phyloP scores from a whole-genome alignment of 2,329 filamentous ascomycete species.

The Colletotrichum liriopes region DNA sequence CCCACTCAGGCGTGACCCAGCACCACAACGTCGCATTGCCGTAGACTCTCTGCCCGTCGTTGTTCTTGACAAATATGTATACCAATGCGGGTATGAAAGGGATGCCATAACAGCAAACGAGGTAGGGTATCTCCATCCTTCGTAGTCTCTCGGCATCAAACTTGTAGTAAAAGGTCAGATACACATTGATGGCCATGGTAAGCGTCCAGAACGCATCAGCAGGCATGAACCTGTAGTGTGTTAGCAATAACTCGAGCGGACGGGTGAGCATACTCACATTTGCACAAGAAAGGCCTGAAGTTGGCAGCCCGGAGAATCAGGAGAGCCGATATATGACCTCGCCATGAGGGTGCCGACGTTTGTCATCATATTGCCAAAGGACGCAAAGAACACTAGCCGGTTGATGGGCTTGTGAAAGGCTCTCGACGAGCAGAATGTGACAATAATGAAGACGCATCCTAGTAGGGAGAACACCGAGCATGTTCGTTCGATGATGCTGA shows the following conservation, averaged over 20 bases:
- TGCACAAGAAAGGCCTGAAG: constrained; percentile 87
- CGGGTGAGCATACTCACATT: constrained; percentile 73
- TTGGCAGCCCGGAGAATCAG: constrained; percentile 72
- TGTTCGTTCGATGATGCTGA: constrained; percentile 76
- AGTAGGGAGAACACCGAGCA: constrained; percentile 80
- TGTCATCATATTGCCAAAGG: constrained; percentile 84
- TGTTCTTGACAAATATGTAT: constrained; percentile 75
- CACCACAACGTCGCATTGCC: constrained; percentile 87
- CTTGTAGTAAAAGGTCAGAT: constrained; percentile 84
- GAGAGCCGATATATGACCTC: constrained; percentile 68
- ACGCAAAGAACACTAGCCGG: constrained; percentile 86
- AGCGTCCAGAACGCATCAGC: constrained; percentile 84
- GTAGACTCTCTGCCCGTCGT: constrained; percentile 72
- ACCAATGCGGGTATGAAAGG: constrained; percentile 78
- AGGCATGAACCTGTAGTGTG: constrained; percentile 79
- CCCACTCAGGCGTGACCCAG: constrained; percentile 79
- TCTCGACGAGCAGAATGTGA: constrained; percentile 77
- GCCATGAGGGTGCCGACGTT: constrained; percentile 85
- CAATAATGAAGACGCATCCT: constrained; percentile 80
- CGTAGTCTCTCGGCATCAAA: constrained; percentile 77
- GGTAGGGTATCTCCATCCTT: constrained; percentile 79
- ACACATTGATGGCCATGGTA: constrained; percentile 88
- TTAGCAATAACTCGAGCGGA: not conserved
- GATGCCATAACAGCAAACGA: constrained; percentile 79
- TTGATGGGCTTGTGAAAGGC: constrained; percentile 91